phyloP scores from a whole-genome alignment of 164 flowering plant species.

The Macadamia tetraphylla region DNA sequence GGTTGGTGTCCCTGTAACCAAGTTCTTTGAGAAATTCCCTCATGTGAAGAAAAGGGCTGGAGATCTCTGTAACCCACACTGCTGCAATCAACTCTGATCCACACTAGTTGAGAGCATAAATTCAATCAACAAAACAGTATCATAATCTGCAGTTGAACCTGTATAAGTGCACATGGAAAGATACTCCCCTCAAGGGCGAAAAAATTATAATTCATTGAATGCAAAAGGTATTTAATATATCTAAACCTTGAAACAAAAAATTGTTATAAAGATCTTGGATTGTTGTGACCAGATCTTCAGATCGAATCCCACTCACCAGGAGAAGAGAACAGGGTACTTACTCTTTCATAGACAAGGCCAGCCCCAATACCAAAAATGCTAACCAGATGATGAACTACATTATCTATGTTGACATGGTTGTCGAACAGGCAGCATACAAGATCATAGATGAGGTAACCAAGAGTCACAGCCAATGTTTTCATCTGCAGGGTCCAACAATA shows the following conservation, averaged over 20 bases:
- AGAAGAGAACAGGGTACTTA: constrained; percentile 12
- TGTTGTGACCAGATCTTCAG: too few relatives aligned
- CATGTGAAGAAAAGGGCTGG: constrained; percentile 83
- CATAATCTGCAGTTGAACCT: background rate
- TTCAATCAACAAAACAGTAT: background rate
- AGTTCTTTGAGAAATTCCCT: constrained; percentile 92
- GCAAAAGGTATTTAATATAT: too few relatives aligned
- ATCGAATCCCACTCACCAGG: background rate
- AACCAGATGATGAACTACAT: constrained; percentile 69
- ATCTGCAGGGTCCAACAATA: too few relatives aligned
- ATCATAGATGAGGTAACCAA: too few relatives aligned
- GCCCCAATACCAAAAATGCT: constrained; percentile 74
- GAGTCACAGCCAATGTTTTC: too few relatives aligned
- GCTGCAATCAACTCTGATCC: constrained; percentile 88
- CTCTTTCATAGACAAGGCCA: constrained; percentile 60
- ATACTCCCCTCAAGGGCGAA: background rate
- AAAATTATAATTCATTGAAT: background rate
- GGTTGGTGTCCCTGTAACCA: constrained; percentile 74
- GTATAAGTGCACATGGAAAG: background rate
- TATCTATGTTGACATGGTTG: constrained; percentile 26
- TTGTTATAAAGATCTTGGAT: too few relatives aligned
- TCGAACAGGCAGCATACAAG: too few relatives aligned
- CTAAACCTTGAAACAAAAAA: too few relatives aligned
- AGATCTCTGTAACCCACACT: constrained; percentile 73
- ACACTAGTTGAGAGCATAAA: constrained; percentile 34